These are phyloP conservation scores for Beauveria caledonica DNA, from an alignment of 2,329 filamentous ascomycete genomes.

Conservation along the genomic window DNA sequence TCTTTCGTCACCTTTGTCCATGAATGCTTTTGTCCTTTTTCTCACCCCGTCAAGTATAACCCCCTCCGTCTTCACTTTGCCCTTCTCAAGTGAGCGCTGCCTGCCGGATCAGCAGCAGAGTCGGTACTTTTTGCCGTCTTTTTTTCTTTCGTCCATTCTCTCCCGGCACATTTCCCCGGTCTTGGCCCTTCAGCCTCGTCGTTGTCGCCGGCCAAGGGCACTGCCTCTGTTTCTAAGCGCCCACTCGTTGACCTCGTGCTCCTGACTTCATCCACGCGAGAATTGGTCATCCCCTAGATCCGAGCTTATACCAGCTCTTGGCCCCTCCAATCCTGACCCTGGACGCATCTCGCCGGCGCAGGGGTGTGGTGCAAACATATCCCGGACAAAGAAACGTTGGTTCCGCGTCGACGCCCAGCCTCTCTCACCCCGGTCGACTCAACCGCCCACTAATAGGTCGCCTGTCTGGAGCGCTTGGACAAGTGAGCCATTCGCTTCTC, in stretches of 20 bases:
- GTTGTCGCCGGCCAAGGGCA: background rate
- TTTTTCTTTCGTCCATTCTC: background rate
- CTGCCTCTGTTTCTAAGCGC: conserved; percentile 1
- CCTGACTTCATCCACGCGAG: background rate
- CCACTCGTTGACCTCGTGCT: conserved; percentile 4
- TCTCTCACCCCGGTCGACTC: conserved; percentile 4
- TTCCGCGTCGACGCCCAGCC: conserved; percentile 4
- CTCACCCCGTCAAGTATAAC: background rate
- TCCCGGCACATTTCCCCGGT: background rate
- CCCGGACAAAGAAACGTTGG: conserved; percentile 7
- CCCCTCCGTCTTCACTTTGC: conserved; percentile 1
- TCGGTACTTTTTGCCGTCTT: background rate
- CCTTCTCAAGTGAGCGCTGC: conserved; percentile 6
- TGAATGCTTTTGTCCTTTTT: conserved; percentile 13
- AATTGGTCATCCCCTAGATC: background rate
- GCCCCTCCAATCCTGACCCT: conserved; percentile 6
- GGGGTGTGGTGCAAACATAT: conserved; percentile 10
- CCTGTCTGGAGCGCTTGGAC: background rate
- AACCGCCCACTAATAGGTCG: conserved; percentile 3
- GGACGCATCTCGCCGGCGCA: background rate
- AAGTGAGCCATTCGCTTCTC: conserved; percentile 1
- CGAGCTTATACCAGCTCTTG: conserved; percentile 6
- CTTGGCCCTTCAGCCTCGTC: background rate
- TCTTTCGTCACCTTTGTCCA: conserved; percentile 10
- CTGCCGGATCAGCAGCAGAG: conserved; percentile 9